Base-by-base conservation (phyloP, 192 early-diverging fungal genomes). In the Helicostylum pulchrum region DNA sequence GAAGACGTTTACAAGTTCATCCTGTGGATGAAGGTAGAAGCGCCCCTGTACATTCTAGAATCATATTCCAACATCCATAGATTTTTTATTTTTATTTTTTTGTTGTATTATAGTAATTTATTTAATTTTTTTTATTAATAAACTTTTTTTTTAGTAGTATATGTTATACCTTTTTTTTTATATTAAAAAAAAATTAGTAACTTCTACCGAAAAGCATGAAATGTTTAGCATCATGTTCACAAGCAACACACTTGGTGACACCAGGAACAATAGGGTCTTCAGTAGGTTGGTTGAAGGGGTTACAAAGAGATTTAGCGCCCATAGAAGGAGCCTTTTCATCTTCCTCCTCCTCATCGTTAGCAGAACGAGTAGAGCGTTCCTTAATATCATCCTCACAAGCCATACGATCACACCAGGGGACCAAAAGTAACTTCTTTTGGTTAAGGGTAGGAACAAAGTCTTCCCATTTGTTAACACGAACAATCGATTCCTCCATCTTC, bases 261-360 rank as follows among this genome's bases (percentile, higher is more conserved):
- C 92, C 94, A 42, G 83, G 83, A 53, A 88, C 76, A 49, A 99
- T 84, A 3, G 90, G 84, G 55, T 84, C 90, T 51, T 96, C 85
- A 9, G 78, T 78, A 62, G 97, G 96, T 87, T 99, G 96, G 51
- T 87, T 81, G 71, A 92, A 92, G 23, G 97, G 97, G 77, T 96
- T 91, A 77, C 97, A 99, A 31, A 99, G 87, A 6, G 96, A 95
- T 79, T 99, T 99, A 64, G 97, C 97, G 59, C 97, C 97, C 97
- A 99, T 99, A 17, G 95, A 97, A 39, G 97, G 97, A 57, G 94
- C 97, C 80, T 91, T 90, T 43, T 97, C 96, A 68, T 99, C 96
- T 64, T 88, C 87, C 34, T 87, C 85, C 82, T 99, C 91, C 34
- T 82, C 86, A 47, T 68, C 61, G 42, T 64, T 72, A 23, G 71